Percentiles rank a stretch among this genome's conserved stretches.
Conservation (phyloP, 108 stramenopile species). For the Licmophora abbreviata region DNA sequence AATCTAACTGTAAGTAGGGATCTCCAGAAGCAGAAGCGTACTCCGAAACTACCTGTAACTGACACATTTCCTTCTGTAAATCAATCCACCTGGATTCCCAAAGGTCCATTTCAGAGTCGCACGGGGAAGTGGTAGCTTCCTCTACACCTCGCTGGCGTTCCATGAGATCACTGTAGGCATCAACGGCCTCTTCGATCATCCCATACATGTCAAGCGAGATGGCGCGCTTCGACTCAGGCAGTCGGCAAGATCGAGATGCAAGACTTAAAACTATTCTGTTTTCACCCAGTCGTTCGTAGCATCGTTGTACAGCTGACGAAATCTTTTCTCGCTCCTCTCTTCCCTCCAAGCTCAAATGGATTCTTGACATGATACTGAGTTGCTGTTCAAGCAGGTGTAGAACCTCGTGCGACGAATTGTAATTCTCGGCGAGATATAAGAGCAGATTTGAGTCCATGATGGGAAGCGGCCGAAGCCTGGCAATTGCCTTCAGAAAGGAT, state of each 20-base stretch:
- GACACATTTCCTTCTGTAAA: conserved; percentile 77
- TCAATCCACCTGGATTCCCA: conserved; percentile 92
- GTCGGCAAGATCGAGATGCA: conserved; percentile 31
- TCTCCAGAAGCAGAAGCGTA: conserved; percentile 55
- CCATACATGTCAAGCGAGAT: conserved; percentile 71
- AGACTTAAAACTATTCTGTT: conserved; percentile 31
- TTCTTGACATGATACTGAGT: conserved; percentile 21
- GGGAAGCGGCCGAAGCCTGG: conserved; percentile 46
- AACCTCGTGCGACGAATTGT: conserved; percentile 67
- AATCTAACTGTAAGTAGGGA: conserved; percentile 70
- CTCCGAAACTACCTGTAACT: conserved; percentile 76
- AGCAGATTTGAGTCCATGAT: conserved; percentile 44
- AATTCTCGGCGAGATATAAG: conserved; percentile 42
- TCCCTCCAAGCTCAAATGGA: neutral
- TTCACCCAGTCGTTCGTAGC: conserved; percentile 54
- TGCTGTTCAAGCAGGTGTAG: conserved; percentile 49
- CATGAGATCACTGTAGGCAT: conserved; percentile 48
- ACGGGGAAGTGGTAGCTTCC: conserved; percentile 11
- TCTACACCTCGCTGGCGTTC: conserved; percentile 30
- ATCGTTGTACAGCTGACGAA: conserved; percentile 38
- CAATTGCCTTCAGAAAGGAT: conserved; percentile 39
- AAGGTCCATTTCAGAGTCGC: conserved; percentile 69
- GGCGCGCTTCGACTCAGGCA: conserved; percentile 41
- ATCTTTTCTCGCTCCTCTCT: neutral
- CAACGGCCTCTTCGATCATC: conserved; percentile 50